Evolutionary conservation across 768 basidiomycete species (phyloP).

Genomic region (Suillus fuscotomentosus): DNA sequence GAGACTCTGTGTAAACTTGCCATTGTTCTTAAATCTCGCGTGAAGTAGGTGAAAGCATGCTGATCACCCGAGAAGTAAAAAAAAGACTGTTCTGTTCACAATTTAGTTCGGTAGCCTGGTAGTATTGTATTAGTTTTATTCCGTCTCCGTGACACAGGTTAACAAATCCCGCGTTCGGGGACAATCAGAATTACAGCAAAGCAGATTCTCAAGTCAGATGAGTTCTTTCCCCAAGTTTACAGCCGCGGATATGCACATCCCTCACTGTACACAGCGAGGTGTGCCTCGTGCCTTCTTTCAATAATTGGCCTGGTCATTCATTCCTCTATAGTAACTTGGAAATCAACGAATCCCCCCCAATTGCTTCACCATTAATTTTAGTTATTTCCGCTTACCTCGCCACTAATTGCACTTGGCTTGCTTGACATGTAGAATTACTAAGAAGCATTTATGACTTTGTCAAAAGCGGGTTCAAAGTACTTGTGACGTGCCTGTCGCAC

Average conservation of each 20-base stretch:
- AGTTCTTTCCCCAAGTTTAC: constrained; percentile 19
- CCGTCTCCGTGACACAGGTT: neutral
- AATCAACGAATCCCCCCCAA: neutral
- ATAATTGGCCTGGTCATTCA: neutral
- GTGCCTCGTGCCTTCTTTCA: constrained; percentile 23
- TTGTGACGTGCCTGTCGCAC: constrained; percentile 1
- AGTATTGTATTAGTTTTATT: neutral
- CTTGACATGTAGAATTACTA: neutral
- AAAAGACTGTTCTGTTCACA: too few relatives aligned
- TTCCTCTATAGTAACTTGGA: neutral
- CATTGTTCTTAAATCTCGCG: neutral
- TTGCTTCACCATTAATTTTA: neutral
- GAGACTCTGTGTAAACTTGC: neutral
- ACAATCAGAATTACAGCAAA: constrained; percentile 21
- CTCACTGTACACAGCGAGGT: constrained; percentile 12
- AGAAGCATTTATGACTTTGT: neutral
- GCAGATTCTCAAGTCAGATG: constrained; percentile 14
- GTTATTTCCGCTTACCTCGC: neutral
- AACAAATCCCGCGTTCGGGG: constrained; percentile 11
- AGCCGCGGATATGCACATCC: constrained; percentile 30
- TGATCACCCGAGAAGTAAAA: neutral
- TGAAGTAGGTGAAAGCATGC: neutral
- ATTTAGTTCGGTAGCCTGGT: neutral
- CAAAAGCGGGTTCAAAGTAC: neutral
- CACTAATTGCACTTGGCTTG: neutral